A percentile compares a stretch with the other conserved stretches of the same genome.
These are phyloP conservation scores for Mycena alexandri DNA, from an alignment of 768 basidiomycete species.

Conservation along the genomic window DNA sequence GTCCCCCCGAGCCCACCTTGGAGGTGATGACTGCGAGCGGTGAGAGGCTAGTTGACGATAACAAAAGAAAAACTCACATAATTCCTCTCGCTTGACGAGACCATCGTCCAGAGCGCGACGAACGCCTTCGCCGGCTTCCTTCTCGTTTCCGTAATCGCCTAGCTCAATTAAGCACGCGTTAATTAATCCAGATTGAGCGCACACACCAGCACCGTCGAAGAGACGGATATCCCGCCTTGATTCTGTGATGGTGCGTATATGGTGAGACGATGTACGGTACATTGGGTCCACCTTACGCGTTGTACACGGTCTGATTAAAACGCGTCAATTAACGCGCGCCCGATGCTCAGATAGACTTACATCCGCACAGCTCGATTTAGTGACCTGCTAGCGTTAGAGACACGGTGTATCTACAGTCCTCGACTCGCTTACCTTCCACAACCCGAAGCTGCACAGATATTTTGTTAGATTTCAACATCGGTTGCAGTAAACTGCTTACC, in stretches of 20 bases:
- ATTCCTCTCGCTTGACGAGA: slow-evolving; percentile 87
- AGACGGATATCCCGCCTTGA: slow-evolving; percentile 90
- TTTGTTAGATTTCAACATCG: slow-evolving; percentile 12
- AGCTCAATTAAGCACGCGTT: background rate
- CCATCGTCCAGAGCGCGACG: slow-evolving; percentile 84
- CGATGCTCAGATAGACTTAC: slow-evolving; percentile 48
- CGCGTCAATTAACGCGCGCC: background rate
- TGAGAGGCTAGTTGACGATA: background rate
- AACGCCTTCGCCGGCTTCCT: slow-evolving; percentile 82
- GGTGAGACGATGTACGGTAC: background rate
- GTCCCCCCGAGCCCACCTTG: slow-evolving; percentile 61
- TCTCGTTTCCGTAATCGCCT: slow-evolving; percentile 76
- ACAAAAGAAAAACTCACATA: slow-evolving; percentile 66
- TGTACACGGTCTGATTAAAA: slow-evolving; percentile 75
- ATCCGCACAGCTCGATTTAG: slow-evolving; percentile 70
- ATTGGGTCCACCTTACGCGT: slow-evolving; percentile 54
- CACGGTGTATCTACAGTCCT: slow-evolving; percentile 43
- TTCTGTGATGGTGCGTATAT: slow-evolving; percentile 40
- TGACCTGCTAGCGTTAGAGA: slow-evolving; percentile 55
- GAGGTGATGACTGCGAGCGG: slow-evolving; percentile 78
- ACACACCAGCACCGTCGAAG: slow-evolving; percentile 88
- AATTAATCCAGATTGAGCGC: slow-evolving; percentile 42
- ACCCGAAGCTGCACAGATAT: slow-evolving; percentile 63
- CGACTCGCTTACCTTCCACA: slow-evolving; percentile 69
- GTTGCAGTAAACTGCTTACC: slow-evolving; percentile 56